Evolutionary conservation across 1,139 yeast species (phyloP), one percentile per base, ranked within the genome.

Genomic region (Blastobotrys persicus): DNA sequence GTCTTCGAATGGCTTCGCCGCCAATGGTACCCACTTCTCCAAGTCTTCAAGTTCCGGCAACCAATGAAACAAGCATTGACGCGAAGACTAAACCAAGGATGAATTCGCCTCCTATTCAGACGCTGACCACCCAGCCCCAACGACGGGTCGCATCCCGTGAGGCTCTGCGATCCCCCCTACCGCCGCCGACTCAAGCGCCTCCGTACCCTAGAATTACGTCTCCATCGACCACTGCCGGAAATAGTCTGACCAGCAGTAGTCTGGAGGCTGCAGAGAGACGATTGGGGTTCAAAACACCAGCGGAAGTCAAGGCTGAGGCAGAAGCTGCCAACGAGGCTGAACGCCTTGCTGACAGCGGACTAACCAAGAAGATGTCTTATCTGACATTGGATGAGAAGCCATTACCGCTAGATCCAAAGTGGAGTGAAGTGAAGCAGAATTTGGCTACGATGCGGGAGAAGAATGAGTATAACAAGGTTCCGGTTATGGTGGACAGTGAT

Each of bases 361-460:
- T 20, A 14, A 18, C 18, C n/a, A 37, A 16, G 28, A 41, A 19
- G 14, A 28, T 18, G 23, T 42, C 44, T 19, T 31, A 42, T n/a
- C 6, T 42, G 38, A 18, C 38, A 4, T 17, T 33, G 31, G 26
- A 32, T 20, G 46, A 41, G 26, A 53, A 55, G 46, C 54, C 55
- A 7, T 19, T 55, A 20, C 58, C 58, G 16, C 41, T 55, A 28
- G 56, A 55, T 33, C 58, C 58, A 12, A 45, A 52, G 32, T 61
- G 64, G 64, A 43, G 45, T 9, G 60, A 59, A 39, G 61, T 61
- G 28, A 51, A 51, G 51, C 49, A 48, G 32, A 59, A 58, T 44
- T 50, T 61, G 38, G 48, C 53, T 20, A 53, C 47, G n/a, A 57
- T 59, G 62, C 46, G 56, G 20, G 45, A 48, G 31, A 40, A 43